A percentile compares a stretch with the other conserved stretches of the same genome.
Evolutionary conservation across 345 rosid genomes (phyloP).

Genomic region (Hibiscus tridactylites): DNA sequence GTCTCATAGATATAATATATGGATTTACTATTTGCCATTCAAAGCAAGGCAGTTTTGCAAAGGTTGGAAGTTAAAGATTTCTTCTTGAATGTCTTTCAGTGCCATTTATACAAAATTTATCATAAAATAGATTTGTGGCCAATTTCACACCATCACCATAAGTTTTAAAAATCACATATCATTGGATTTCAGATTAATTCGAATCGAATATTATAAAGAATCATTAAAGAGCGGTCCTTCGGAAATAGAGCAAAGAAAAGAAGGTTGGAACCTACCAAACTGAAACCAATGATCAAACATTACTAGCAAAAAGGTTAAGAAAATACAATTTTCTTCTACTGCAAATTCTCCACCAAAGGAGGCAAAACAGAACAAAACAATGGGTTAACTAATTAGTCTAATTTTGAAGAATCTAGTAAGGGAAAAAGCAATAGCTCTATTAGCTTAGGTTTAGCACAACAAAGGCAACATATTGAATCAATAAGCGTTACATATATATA

Average conservation of each 20-base stretch:
- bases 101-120: too few relatives aligned
- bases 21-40: background rate
- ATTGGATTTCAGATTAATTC: too few relatives aligned
- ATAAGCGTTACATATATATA: background rate
- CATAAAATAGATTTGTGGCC: too few relatives aligned
- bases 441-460: background rate
- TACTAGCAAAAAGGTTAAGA: background rate
- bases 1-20: background rate
- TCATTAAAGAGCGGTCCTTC: too few relatives aligned
- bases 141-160: too few relatives aligned
- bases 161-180: too few relatives aligned
- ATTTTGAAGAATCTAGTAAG: background rate
- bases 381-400: background rate
- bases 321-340: background rate
- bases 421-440: constrained; percentile 7
- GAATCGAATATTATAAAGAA: too few relatives aligned
- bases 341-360: background rate
- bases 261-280: too few relatives aligned
- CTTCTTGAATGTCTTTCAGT: background rate
- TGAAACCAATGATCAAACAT: background rate
- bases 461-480: background rate
- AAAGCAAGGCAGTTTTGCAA: background rate
- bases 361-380: background rate
- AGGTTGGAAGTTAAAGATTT: background rate
- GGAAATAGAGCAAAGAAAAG: too few relatives aligned